phyloP scores from a whole-genome alignment of 164 flowering plant species.

The Pachysandra terminalis region DNA sequence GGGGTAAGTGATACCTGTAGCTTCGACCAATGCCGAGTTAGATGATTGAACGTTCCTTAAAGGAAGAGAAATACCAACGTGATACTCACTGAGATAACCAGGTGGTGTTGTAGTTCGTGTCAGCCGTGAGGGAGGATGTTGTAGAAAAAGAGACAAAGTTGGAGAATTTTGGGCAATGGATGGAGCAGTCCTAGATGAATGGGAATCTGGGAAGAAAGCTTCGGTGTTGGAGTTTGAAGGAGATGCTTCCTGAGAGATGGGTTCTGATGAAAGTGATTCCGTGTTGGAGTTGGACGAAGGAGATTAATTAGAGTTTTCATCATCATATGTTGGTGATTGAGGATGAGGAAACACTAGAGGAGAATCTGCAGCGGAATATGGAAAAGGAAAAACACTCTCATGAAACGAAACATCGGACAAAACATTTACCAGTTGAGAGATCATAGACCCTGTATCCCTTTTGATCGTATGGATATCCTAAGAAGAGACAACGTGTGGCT shows the following conservation, averaged over 20 bases:
- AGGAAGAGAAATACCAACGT: conserved; percentile 2
- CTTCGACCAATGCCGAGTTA: too few relatives aligned
- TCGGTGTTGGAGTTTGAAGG: too few relatives aligned
- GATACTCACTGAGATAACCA: conserved; percentile 15
- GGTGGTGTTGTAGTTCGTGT: conserved; percentile 9
- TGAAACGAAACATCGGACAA: too few relatives aligned
- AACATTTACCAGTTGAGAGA: conserved; percentile 4
- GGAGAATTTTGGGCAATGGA: conserved; percentile 8
- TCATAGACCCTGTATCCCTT: too few relatives aligned
- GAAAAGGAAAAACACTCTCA: conserved; percentile 16
- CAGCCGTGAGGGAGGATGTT: conserved; percentile 4
- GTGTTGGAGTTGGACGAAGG: background rate
- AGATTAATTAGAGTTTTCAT: background rate
- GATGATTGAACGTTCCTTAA: conserved; percentile 9
- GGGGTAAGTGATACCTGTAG: conserved; percentile 3
- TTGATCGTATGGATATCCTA: too few relatives aligned
- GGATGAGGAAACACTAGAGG: conserved; percentile 2
- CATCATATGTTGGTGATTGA: conserved; percentile 7
- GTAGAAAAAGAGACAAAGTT: background rate
- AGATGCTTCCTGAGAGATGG: too few relatives aligned
- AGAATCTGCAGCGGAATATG: background rate
- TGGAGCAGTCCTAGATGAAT: conserved; percentile 6
- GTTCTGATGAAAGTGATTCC: background rate
- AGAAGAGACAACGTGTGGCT: too few relatives aligned
- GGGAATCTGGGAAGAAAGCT: too few relatives aligned